These are phyloP conservation scores for Clitoria ternatea DNA, from an alignment of 306 rosid genomes.

Conservation along the genomic window DNA sequence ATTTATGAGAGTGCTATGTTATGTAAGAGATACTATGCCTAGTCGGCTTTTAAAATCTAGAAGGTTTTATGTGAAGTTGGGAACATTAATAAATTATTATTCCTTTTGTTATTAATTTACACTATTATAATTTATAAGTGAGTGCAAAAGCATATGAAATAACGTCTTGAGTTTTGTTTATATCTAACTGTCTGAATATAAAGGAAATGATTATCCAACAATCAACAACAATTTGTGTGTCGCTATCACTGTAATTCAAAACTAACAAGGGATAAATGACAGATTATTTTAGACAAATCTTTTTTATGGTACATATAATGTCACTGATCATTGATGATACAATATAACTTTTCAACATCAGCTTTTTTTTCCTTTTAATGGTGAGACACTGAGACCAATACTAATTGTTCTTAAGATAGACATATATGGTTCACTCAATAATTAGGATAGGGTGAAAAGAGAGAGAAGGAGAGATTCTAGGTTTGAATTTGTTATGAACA, in stretches of 20 bases:
- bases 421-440: no score
- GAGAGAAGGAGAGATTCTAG: no score
- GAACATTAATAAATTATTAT: neutral
- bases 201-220: neutral
- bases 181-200: neutral
- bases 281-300: neutral
- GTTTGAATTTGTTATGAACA: no score
- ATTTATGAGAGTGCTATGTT: neutral
- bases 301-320: neutral
- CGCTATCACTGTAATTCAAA: neutral
- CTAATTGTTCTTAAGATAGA: no score
- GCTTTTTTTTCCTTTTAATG: no score
- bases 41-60: neutral
- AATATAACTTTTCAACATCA: neutral
- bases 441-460: no score
- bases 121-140: neutral
- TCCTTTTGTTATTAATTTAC: neutral
- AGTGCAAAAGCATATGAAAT: neutral
- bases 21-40: neutral
- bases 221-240: neutral
- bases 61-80: neutral
- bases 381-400: neutral
- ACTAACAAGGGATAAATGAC: neutral
- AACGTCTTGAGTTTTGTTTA: neutral
- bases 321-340: neutral